Evolutionary conservation across 805 yeast species (phyloP).

Genomic region (Brettanomyces naardenensis): DNA sequence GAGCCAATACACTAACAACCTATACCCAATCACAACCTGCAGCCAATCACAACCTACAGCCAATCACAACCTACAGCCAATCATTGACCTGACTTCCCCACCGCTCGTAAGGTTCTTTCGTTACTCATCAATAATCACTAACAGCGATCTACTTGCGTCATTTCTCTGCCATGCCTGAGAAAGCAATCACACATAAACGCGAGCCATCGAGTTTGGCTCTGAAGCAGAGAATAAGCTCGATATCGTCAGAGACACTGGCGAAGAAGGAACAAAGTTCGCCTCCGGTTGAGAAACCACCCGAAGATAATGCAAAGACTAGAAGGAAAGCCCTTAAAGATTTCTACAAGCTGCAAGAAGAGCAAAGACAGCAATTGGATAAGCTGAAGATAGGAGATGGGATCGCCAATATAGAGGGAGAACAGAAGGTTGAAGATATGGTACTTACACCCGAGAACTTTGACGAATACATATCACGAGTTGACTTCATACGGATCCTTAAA

Average conservation of each 20-base stretch:
- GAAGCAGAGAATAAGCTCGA: slow-evolving; percentile 3
- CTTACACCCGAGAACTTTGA: slow-evolving; percentile 22
- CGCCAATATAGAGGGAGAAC: neutral
- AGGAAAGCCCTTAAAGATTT: slow-evolving; percentile 35
- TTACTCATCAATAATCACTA: no score
- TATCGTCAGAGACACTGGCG: slow-evolving; percentile 1
- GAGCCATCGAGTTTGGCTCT: neutral
- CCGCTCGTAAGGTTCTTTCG: no score
- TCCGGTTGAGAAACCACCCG: neutral
- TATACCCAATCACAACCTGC: no score
- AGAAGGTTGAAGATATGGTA: neutral
- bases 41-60: no score
- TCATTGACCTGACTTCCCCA: no score
- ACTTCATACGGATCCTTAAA: slow-evolving; percentile 26
- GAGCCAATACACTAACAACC: no score
- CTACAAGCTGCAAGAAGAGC: slow-evolving; percentile 29
- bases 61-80: no score
- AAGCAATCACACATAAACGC: slow-evolving; percentile 5
- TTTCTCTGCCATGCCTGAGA: no score
- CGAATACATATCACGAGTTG: slow-evolving; percentile 22
- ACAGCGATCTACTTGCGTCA: no score
- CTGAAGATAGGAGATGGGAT: neutral
- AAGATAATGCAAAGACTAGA: slow-evolving; percentile 15
- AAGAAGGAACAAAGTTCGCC: neutral
- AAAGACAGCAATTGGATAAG: slow-evolving; percentile 9